Conservation (phyloP, 2,329 filamentous ascomycete species). For the Alternaria conjuncta region DNA sequence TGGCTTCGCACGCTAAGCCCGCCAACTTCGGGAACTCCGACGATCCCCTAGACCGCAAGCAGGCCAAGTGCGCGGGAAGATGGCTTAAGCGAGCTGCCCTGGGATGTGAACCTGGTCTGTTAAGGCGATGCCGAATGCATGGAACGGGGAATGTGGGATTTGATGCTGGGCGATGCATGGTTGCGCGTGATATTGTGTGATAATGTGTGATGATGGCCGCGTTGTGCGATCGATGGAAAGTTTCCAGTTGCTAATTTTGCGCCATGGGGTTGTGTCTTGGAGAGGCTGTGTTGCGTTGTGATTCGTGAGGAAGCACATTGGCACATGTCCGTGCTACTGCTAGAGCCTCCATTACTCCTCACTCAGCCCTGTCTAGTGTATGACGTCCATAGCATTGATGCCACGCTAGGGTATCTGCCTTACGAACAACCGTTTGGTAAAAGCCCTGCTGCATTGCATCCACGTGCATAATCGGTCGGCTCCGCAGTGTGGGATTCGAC, state of each 20-base stretch:
- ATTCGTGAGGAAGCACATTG: background rate
- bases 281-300: background rate
- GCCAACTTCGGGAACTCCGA: background rate
- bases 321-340: background rate
- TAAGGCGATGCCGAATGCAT: slow-evolving; percentile 4
- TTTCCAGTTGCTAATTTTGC: background rate
- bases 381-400: background rate
- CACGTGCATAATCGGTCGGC: background rate
- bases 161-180: background rate
- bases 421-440: background rate
- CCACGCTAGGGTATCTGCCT: background rate
- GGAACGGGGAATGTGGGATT: background rate
- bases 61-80: background rate
- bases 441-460: background rate
- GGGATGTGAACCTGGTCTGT: background rate
- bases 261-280: background rate
- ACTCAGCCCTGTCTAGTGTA: background rate
- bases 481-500: slow-evolving; percentile 11
- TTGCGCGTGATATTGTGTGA: background rate
- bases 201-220: background rate
- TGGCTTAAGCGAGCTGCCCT: background rate
- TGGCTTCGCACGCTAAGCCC: background rate
- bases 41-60: background rate
- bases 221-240: background rate
- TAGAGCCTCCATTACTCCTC: background rate